A percentile compares a stretch with the other conserved stretches of the same genome.
phyloP scores from a whole-genome alignment of 1,284 basidiomycete species.

The Salmacisia buchloeana region DNA sequence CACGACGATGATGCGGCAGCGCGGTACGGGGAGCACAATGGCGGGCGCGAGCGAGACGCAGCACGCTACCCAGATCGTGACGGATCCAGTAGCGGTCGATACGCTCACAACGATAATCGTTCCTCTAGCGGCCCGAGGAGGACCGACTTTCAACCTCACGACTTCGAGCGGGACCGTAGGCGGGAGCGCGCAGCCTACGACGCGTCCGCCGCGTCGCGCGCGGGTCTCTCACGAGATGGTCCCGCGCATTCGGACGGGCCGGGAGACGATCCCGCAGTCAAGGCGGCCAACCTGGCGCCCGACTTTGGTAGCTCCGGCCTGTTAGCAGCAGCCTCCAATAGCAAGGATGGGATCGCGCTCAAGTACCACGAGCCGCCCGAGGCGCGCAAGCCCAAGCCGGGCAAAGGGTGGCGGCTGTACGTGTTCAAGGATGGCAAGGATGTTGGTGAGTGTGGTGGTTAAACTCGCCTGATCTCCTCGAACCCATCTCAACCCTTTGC shows the following conservation, averaged over 20 bases:
- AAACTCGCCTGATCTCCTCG: neutral
- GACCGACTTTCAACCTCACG: too few species aligned
- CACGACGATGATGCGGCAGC: too few species aligned
- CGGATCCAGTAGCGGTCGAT: too few species aligned
- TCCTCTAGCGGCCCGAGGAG: too few species aligned
- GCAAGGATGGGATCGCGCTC: conserved; percentile 73
- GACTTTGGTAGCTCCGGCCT: conserved; percentile 83
- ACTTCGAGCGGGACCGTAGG: conserved; percentile 5
- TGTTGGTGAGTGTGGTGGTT: conserved; percentile 69
- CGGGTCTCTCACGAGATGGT: neutral
- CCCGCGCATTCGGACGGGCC: neutral
- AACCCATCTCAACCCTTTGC: neutral
- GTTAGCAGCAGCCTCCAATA: conserved; percentile 70
- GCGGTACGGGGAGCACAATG: too few species aligned
- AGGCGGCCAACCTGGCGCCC: conserved; percentile 56
- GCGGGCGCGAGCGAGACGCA: too few species aligned
- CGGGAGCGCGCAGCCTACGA: neutral
- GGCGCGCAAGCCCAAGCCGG: conserved; percentile 74
- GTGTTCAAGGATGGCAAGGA: conserved; percentile 94
- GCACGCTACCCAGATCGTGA: too few species aligned
- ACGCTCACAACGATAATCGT: too few species aligned
- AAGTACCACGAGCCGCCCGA: conserved; percentile 99
- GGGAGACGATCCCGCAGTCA: conserved; percentile 5
- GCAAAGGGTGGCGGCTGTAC: conserved; percentile 82
- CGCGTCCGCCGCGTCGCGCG: neutral